Base-by-base conservation (phyloP, 1,284 basidiomycete genomes). In the Moesziomyces sp. region DNA sequence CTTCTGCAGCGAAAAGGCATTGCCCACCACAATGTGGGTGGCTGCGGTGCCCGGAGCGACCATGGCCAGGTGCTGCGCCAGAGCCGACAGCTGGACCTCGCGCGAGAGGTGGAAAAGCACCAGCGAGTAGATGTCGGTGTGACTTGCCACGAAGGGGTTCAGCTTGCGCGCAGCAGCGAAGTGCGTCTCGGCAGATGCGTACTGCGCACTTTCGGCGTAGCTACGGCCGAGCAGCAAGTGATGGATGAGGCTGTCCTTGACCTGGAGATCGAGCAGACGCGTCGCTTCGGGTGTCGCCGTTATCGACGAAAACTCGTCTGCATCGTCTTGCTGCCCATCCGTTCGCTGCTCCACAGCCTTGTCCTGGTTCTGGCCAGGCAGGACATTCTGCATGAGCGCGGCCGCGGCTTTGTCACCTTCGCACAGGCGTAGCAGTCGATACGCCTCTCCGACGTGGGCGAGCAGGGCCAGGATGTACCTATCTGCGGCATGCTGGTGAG, bases 91-190 rank as follows among this genome's bases (percentile, higher is more conserved):
- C 44, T 64, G 67, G 40, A 80, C 80, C 46, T 84, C 81, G 58
- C 82, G 76, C n/a, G 81, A 76, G 30, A 84, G 74, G 51, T 84
- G 82, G 61, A 79, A 84, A 26, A 83, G 79, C n/a, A 79, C 77
- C 16, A 82, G 72, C 14, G 78, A 79, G 59, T 65, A 83, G 48
- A 83, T 71, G 62, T 83, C 81, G 80, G 82, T 82, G 60, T 79
- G 78, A 18, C 65, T 46, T 3, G 70, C 54, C 13, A 74, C 48
- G 59, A 43, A 72, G 3, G 81, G 81, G 44, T 79, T 76, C 18
- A 59, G 57, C 28, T 59, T 66, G 26, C 75, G 71, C 3, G 65
- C 72, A 5, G 55, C 47, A 4, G 51, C 48, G 46, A 83, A 83
- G 49, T 81, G 75, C 46, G 24, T 49, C 53, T 82, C 81, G 13